Evolutionary conservation across 208 protist genomes (phyloP).

Genomic region (Acanthamoeba culbertsoni): DNA sequence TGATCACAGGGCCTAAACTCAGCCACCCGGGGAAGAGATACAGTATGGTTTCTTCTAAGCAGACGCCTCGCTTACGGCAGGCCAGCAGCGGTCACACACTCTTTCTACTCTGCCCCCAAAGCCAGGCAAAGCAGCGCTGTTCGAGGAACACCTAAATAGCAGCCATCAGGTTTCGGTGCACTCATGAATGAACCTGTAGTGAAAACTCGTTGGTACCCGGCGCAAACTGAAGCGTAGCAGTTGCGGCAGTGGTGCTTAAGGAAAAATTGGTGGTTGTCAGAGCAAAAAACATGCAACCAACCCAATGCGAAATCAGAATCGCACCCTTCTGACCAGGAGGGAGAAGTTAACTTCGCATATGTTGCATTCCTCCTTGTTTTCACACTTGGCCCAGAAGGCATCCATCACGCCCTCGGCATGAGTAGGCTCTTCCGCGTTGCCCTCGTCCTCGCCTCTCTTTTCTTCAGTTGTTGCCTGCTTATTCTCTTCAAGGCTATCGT

Average conservation of each 20-base stretch:
- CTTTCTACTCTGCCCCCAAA: background rate
- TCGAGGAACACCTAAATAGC: background rate
- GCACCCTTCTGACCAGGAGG: conserved; percentile 19
- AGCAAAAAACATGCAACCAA: background rate
- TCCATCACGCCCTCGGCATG: background rate
- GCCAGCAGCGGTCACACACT: conserved; percentile 22
- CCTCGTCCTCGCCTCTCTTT: background rate
- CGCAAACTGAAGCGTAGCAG: background rate
- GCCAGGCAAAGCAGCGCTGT: background rate
- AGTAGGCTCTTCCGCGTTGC: too few species aligned
- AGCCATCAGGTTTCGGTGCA: too few species aligned
- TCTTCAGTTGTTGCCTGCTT: background rate
- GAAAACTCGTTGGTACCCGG: background rate
- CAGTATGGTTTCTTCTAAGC: too few species aligned
- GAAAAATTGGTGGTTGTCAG: background rate
- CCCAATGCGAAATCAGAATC: too few species aligned
- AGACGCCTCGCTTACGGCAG: too few species aligned
- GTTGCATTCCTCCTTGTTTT: conserved; percentile 23
- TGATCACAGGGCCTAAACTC: too few species aligned
- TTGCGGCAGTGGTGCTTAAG: conserved; percentile 19
- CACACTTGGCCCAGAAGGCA: conserved; percentile 4
- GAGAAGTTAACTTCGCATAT: background rate
- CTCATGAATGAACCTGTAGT: too few species aligned
- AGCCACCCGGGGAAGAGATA: too few species aligned
- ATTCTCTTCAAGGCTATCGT: background rate